phyloP scores from a whole-genome alignment of 2,329 filamentous ascomycete genomes.

The Clarireedia paspali region DNA sequence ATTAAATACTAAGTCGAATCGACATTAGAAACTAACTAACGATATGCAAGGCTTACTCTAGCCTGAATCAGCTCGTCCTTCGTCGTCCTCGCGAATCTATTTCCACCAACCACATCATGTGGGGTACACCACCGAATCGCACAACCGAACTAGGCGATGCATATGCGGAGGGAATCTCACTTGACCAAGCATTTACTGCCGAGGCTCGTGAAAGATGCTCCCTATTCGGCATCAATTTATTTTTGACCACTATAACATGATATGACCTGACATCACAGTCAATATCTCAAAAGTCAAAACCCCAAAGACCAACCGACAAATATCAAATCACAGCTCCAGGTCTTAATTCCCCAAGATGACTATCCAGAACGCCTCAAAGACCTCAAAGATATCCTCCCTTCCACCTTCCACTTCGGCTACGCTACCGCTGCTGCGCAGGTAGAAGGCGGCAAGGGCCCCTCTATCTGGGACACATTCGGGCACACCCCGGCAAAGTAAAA shows the following conservation, averaged over 20 bases:
- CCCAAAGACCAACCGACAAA: neutral
- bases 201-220: too few relatives aligned
- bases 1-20: neutral
- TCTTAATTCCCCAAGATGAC: neutral
- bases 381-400: slow-evolving; percentile 45
- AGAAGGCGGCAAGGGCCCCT: slow-evolving; percentile 71
- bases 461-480: slow-evolving; percentile 83
- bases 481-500: slow-evolving; percentile 73
- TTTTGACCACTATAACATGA: too few relatives aligned
- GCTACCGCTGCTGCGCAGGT: slow-evolving; percentile 79
- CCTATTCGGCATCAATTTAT: too few relatives aligned
- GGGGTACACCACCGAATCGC: neutral
- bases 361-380: slow-evolving; percentile 23
- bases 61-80: neutral
- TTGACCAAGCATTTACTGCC: too few relatives aligned
- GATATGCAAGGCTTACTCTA: neutral
- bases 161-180: too few relatives aligned
- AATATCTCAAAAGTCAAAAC: neutral
- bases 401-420: slow-evolving; percentile 70
- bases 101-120: neutral
- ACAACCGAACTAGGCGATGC: too few relatives aligned
- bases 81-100: neutral
- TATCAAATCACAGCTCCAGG: neutral
- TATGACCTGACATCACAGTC: too few relatives aligned
- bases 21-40: too few relatives aligned